Conservation (phyloP, 129 eudicot genomes). For the sunflower (Helianthus annuus) region DNA sequence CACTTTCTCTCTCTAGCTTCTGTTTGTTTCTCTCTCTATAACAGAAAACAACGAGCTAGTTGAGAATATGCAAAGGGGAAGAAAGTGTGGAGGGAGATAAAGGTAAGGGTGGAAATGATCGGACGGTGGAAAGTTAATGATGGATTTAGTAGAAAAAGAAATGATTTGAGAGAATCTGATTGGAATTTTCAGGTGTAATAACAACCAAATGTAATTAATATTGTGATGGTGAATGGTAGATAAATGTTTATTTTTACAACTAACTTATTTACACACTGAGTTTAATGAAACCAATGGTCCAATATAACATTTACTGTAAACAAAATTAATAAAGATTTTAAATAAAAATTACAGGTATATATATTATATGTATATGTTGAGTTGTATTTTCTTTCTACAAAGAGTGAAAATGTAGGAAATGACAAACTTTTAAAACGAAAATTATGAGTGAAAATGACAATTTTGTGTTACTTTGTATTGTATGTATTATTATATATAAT, state of each 20-base stretch:
- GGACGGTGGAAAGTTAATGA: slow-evolving; percentile 37
- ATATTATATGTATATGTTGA: too few species aligned
- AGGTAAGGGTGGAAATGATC: slow-evolving; percentile 38
- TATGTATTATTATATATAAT: too few species aligned
- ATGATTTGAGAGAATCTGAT: slow-evolving; percentile 23
- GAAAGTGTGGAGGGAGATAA: slow-evolving; percentile 34
- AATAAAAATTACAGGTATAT: too few species aligned
- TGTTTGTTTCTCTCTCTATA: not conserved
- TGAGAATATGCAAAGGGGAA: not conserved
- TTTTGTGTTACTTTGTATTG: too few species aligned
- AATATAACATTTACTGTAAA: too few species aligned
- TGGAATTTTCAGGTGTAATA: slow-evolving; percentile 22
- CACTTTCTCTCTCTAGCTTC: not conserved
- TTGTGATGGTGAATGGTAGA: slow-evolving; percentile 25
- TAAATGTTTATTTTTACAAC: slow-evolving; percentile 21
- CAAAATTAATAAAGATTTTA: too few species aligned
- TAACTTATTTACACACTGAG: slow-evolving; percentile 17
- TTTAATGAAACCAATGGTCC: too few species aligned
- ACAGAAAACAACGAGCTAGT: not conserved
- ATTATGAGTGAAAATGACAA: too few species aligned
- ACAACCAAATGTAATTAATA: slow-evolving; percentile 16
- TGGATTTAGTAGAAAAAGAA: not conserved
- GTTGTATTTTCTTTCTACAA: too few species aligned
- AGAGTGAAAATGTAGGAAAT: too few species aligned
- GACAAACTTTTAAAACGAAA: too few species aligned